Evolutionary conservation across 78 protist genomes (phyloP), one percentile per base, ranked within the genome.

Genomic region (Blattamonas nauphoetae): DNA sequence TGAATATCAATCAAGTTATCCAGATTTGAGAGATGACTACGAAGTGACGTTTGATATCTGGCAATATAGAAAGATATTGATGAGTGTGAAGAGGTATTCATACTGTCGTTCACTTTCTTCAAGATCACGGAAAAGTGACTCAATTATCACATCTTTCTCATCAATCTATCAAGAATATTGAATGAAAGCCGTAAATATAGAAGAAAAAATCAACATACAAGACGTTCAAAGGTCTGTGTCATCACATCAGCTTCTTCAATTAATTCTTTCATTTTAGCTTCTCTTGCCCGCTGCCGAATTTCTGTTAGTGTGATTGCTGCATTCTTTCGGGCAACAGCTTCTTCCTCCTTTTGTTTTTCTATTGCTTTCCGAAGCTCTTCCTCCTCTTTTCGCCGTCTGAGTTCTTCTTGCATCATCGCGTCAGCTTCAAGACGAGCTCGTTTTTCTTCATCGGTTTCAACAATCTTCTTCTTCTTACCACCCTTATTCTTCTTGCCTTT

Each of bases 91-190:
- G 71, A 55, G 21, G 71, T 29, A 55, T 55, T 55, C 71, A 55
- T 29, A 55, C 91, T 93, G 95, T 41, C 91, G 93, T 85, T 91
- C 95, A 3, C 92, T 85, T 11, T 93, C 95, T 11, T 89, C 91
- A n/a, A 93, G 78, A 84, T 93, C 93, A 1, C 81, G 1, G 46
- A 42, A 81, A 1, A 91, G 88, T 91, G 87, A 85, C 55, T 83
- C 64, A 85, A 93, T 89, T 85, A 91, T 87, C 33, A 93, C 92
- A 34, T 93, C 91, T 87, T 91, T 90, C 78, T 91, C 87, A 83
- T 93, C 95, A 55, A 55, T 55, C 71, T 55, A 55, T 29, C 71
- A 55, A 55, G 21, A 55, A 29, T n/a, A n/a, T n/a, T n/a, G n/a
- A n/a, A n/a, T n/a, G n/a, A n/a, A n/a, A n/a, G n/a, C n/a, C n/a